Base-by-base conservation (phyloP, 306 rosid genomes). In the Casuarina cunninghamiana region DNA sequence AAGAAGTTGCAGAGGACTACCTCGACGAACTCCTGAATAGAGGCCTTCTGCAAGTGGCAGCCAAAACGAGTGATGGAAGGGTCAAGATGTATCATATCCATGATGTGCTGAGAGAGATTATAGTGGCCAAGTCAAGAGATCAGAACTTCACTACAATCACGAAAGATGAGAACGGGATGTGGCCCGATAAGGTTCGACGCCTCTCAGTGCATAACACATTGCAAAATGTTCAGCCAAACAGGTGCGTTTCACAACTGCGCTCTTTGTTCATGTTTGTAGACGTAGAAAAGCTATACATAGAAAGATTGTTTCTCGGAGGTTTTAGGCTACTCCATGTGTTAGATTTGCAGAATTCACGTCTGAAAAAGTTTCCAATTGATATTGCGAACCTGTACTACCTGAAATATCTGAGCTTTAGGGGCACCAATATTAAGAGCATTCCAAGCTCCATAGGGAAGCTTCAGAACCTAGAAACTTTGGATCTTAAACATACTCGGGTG, bases 41-140 rank as follows among this genome's bases (percentile, higher is more conserved):
- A 67, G 71, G 71, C 13, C 71, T 67, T 2, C 5, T 67, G 71
- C 50, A 67, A 41, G 71, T 42, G 37, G 71, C 71, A 8, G 48
- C 32, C 71, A 2, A 26, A 42, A 67, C 49, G 5, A 67, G 37
- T 17, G 71, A 67, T 42, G 71, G 71, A 67, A 11, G 69, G 44
- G 74, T 82, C 82, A 88, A 76, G 77, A 74, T 78, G 39, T 37
- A 81, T 71, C 73, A 79, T 38, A 68, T 89, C 48, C 96, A 90
- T 85, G 88, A 87, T 72, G 82, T 90, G 45, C 53, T 88, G 66
- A 46, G 85, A 71, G 93, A 88, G 79, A 87, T 90, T 69, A 63
- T 83, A 62, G 72, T 85, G 70, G 57, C 38, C 69, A 90, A 88
- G 68, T 84, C 90, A 0, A 87, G 73, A 72, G 86, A 87, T 61